Conservation (phyloP, 495 filamentous ascomycete species). For the Zalerion maritima region DNA sequence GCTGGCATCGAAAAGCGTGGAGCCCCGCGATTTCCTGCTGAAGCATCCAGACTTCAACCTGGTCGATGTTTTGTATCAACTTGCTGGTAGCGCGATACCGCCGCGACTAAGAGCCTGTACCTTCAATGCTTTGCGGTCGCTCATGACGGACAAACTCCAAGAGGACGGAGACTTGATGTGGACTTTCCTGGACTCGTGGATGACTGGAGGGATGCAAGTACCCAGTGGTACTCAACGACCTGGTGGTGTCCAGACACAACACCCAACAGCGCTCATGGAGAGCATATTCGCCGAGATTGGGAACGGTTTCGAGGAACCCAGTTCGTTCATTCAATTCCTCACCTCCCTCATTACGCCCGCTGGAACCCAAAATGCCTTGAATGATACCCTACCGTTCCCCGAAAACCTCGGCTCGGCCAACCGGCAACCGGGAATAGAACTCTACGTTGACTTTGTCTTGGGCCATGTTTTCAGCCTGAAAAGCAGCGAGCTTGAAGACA, state of each 20-base stretch:
- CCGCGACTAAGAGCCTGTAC: slow-evolving; percentile 61
- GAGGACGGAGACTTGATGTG: slow-evolving; percentile 50
- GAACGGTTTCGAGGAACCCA: slow-evolving; percentile 63
- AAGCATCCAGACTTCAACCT: slow-evolving; percentile 47
- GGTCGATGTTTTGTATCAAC: slow-evolving; percentile 47
- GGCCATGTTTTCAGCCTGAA: slow-evolving; percentile 55
- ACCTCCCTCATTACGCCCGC: slow-evolving; percentile 50
- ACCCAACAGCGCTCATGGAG: slow-evolving; percentile 32
- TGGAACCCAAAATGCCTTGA: slow-evolving; percentile 39
- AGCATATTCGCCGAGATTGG: slow-evolving; percentile 43
- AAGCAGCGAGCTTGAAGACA: slow-evolving; percentile 42
- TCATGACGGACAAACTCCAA: slow-evolving; percentile 50
- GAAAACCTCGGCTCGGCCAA: slow-evolving; percentile 68
- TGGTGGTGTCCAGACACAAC: too few relatives aligned
- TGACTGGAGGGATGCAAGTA: slow-evolving; percentile 43
- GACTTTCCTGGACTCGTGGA: slow-evolving; percentile 56
- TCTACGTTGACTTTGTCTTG: slow-evolving; percentile 79
- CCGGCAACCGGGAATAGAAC: slow-evolving; percentile 75
- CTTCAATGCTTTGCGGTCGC: slow-evolving; percentile 51
- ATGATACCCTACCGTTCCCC: slow-evolving; percentile 71
- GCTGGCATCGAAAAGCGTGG: slow-evolving; percentile 49
- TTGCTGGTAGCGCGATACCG: slow-evolving; percentile 54
- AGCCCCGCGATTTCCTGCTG: slow-evolving; percentile 55
- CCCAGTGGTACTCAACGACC: slow-evolving; percentile 22
- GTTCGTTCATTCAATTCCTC: slow-evolving; percentile 65